A percentile compares a stretch with the other conserved stretches of the same genome.
These are phyloP conservation scores for Mycena albidolilacea DNA, from an alignment of 768 basidiomycete genomes.

Conservation along the genomic window DNA sequence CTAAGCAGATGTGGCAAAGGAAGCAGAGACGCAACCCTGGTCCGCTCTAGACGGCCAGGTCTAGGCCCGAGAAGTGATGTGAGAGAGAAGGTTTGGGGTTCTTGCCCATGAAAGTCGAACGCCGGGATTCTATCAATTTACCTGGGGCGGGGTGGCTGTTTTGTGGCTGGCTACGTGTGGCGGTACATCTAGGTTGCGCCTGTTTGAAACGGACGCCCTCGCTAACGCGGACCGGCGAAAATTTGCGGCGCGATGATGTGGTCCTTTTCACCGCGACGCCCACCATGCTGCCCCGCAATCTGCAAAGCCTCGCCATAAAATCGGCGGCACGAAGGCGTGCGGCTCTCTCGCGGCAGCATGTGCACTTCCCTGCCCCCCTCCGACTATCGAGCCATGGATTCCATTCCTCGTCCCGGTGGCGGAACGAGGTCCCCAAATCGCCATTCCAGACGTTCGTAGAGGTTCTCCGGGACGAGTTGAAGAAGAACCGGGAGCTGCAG, in stretches of 20 bases:
- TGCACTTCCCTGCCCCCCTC: constrained; percentile 27
- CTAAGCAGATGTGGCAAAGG: too few relatives aligned
- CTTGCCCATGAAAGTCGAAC: too few relatives aligned
- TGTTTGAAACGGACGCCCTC: constrained; percentile 3
- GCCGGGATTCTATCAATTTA: too few relatives aligned
- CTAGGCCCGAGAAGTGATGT: too few relatives aligned
- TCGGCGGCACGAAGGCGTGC: constrained; percentile 41
- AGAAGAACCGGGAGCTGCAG: constrained; percentile 94
- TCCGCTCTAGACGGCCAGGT: too few relatives aligned
- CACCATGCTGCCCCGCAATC: constrained; percentile 64
- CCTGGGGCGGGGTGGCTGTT: too few relatives aligned
- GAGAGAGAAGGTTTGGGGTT: too few relatives aligned
- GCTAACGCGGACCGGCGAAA: constrained; percentile 10
- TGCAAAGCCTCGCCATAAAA: constrained; percentile 53
- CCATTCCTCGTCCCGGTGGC: constrained; percentile 75
- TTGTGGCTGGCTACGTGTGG: not conserved
- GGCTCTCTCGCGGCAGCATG: constrained; percentile 20
- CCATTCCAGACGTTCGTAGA: constrained; percentile 98
- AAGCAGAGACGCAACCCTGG: too few relatives aligned
- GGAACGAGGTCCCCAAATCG: constrained; percentile 84
- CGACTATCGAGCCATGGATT: constrained; percentile 53
- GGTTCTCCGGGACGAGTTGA: constrained; percentile 91
- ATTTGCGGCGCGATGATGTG: not conserved
- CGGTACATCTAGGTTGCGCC: not conserved
- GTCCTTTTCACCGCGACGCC: not conserved